Evolutionary conservation across 2,329 filamentous ascomycete genomes (phyloP), one percentile per base, ranked within the genome.

Genomic region (Rugonectria rugulosa): DNA sequence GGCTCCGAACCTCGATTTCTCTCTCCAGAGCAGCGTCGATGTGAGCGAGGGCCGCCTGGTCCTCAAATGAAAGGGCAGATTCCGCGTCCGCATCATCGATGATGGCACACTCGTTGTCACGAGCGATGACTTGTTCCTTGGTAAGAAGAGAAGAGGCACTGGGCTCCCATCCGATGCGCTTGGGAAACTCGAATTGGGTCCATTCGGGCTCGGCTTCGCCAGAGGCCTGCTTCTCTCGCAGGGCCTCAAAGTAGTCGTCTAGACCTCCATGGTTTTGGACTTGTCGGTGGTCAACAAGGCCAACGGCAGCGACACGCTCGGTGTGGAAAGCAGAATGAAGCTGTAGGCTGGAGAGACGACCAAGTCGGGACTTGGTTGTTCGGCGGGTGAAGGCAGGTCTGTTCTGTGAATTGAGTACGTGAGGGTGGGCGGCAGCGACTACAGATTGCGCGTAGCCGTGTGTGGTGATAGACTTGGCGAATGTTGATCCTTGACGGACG

Each of bases 391-490:
- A 88, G 68, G 83, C 83, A 60, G 83, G 83, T 66, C 85, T 82
- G 73, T 84, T 87, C 74, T 86, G 92, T 73, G 79, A 87, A 83
- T 88, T 92, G 84, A 82, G 86, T 83, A 80, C 89, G 88, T 84
- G 81, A 53, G 84, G 85, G 62, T 97, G 92, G 63, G 92, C 92
- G 70, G 92, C 94, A 72, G 95, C 95, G 79, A 99, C 92, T 78
- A 98, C 89, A 62, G 93, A 97, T 76, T 98, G 94, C 69, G 93
- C 93, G 85, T 97, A 98, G 79, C 94, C 94, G 86, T 98, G 92
- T 74, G 92, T 93, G 75, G 92, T 94, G 76, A 98, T 90, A 72
- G 93, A 92, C 82, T 98, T 98, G 73, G 91, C 88, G 71, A 76
- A 75, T 70, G 75, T 72, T 79, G 97, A 90, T 89, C 91, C 93